These are phyloP conservation scores for Clarireedia monteithiana DNA, from an alignment of 2,329 filamentous ascomycete species.

Conservation along the genomic window DNA sequence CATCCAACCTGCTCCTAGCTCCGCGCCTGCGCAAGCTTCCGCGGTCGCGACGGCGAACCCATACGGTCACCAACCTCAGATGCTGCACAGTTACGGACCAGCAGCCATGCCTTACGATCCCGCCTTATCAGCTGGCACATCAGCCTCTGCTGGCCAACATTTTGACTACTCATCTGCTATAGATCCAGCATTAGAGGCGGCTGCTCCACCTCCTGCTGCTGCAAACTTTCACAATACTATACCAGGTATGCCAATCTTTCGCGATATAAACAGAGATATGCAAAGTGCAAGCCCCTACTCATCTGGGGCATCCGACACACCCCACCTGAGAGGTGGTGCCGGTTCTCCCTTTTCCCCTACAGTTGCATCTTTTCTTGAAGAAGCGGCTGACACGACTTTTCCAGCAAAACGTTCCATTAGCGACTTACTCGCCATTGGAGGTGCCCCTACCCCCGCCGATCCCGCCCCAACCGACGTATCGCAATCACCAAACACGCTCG, in stretches of 20 bases:
- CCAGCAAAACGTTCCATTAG: constrained; percentile 62
- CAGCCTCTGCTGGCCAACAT: constrained; percentile 36
- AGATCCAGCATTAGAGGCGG: constrained; percentile 56
- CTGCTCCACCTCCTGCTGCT: constrained; percentile 25
- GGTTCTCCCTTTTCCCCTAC: constrained; percentile 32
- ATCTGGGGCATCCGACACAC: constrained; percentile 31
- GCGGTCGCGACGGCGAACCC: constrained; percentile 31
- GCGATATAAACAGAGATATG: constrained; percentile 26
- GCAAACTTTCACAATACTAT: constrained; percentile 18
- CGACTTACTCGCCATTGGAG: constrained; percentile 59
- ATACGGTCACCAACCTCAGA: constrained; percentile 39
- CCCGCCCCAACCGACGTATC: constrained; percentile 41
- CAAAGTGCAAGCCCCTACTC: constrained; percentile 31
- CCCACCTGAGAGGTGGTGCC: constrained; percentile 45
- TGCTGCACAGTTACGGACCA: constrained; percentile 36
- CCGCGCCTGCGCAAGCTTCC: constrained; percentile 22
- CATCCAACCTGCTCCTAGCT: constrained; percentile 62
- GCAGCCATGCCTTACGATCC: constrained; percentile 25
- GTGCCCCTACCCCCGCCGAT: constrained; percentile 44
- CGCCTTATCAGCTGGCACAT: constrained; percentile 33
- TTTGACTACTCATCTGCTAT: constrained; percentile 54
- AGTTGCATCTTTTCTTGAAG: constrained; percentile 24
- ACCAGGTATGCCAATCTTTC: constrained; percentile 27
- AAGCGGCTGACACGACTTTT: constrained; percentile 38
- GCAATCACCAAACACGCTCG: constrained; percentile 40